These are phyloP conservation scores for Lasiodiplodia sp. DNA, from an alignment of 2,329 filamentous ascomycete species.

Conservation along the genomic window DNA sequence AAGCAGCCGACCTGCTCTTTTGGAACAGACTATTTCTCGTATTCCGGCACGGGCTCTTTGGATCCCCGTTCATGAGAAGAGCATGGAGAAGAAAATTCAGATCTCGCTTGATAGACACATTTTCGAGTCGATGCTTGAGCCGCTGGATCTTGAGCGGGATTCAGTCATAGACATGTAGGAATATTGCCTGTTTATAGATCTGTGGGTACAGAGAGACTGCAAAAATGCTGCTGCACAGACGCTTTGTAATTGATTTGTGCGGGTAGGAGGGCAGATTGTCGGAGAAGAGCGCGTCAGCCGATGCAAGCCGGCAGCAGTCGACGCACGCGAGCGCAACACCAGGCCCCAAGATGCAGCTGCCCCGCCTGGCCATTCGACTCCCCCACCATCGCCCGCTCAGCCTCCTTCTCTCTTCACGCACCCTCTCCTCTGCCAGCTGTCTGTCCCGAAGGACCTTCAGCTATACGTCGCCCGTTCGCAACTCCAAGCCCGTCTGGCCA, in stretches of 20 bases:
- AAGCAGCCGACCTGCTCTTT: background rate
- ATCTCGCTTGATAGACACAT: background rate
- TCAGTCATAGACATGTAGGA: background rate
- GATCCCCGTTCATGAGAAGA: background rate
- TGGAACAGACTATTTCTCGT: background rate
- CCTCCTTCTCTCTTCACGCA: background rate
- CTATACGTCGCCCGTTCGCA: conserved; percentile 2
- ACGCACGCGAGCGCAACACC: conserved; percentile 28
- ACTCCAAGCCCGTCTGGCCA: conserved; percentile 46
- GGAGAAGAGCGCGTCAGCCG: conserved; percentile 16
- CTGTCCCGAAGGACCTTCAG: conserved; percentile 18
- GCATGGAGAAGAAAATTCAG: background rate
- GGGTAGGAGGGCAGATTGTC: background rate
- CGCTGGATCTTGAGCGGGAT: background rate
- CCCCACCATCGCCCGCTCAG: conserved; percentile 28
- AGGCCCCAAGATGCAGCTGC: conserved; percentile 27
- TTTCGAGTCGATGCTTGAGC: background rate
- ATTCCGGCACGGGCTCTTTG: background rate
- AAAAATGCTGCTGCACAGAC: no score
- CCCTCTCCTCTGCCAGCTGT: conserved; percentile 9
- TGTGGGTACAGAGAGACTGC: background rate
- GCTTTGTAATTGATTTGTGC: conserved; percentile 19
- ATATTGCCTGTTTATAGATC: background rate
- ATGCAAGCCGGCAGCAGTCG: conserved; percentile 13
- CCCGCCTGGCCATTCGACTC: conserved; percentile 25